Evolutionary conservation across 2,329 filamentous ascomycete genomes (phyloP), one percentile per base, ranked within the genome.

Genomic region (Rhinocladiella mackenziei): DNA sequence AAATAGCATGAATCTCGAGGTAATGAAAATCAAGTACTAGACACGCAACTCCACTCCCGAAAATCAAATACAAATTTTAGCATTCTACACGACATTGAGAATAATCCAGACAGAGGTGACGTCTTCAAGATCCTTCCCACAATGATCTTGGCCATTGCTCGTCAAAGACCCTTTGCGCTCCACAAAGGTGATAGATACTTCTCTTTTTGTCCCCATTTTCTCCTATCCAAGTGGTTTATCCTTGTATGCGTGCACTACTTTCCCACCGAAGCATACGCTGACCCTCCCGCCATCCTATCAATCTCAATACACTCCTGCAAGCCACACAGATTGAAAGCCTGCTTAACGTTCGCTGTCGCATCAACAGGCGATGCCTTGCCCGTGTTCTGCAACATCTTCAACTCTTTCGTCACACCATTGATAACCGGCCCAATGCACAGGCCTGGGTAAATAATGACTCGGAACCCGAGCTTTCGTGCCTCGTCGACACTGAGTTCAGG

Each of bases 241-340:
- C 18, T 30, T 41, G n/a, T n/a, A n/a, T n/a, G n/a, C n/a, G n/a
- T n/a, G n/a, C n/a, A n/a, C n/a, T n/a, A 52, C 5, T 45, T 38
- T 6, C 45, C 42, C 3, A 53, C 48, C 7, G 28, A 45, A 17
- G 34, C 29, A 32, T 55, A 56, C n/a, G 52, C 52, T 29, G 48
- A 40, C 19, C 65, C 64, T 29, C 68, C 67, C 23, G 68, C 67
- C 29, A 60, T 54, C 20, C 58, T 59, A 57, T 70, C 68, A 38
- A 70, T 45, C 43, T 61, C 54, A n/a, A 69, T 56, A 31, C 62
- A 66, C 38, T 68, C 63, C 43, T 67, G 60, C 48, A 70, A 40
- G 10, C 66, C 68, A 48, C 66, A 69, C n/a, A 69, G 60, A n/a
- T 66, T 58, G 43, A 71, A 70, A 19, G 69, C 41, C 51, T 60